Conservation (phyloP, 257 asterid genomes). For the Fraxinus quadrangulata region DNA sequence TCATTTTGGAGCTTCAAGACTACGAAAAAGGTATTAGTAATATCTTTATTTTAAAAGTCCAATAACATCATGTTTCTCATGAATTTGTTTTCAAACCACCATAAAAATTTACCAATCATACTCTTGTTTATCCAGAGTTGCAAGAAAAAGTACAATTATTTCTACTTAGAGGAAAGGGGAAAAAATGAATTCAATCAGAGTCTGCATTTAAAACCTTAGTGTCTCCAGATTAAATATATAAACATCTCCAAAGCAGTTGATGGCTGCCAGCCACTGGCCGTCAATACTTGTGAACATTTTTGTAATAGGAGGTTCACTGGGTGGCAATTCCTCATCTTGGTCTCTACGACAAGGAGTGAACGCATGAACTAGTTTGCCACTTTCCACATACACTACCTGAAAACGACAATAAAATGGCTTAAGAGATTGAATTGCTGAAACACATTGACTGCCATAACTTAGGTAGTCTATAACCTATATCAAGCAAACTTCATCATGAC, state of each 20-base stretch:
- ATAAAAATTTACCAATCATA: not conserved
- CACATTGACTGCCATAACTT: not conserved
- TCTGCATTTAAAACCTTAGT: conserved; percentile 47
- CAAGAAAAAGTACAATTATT: not conserved
- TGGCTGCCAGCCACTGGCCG: conserved; percentile 87
- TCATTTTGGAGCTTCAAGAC: not conserved
- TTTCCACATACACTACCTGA: conserved; percentile 70
- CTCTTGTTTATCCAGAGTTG: not conserved
- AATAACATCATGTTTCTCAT: not conserved
- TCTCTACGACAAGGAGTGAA: conserved; percentile 69
- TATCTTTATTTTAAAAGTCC: not conserved
- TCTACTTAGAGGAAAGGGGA: not conserved
- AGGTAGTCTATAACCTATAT: not conserved
- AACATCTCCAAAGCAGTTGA: conserved; percentile 88
- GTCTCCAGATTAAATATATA: conserved; percentile 80
- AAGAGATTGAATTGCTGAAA: not conserved
- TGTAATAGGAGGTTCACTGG: conserved; percentile 86
- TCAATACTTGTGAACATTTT: conserved; percentile 78
- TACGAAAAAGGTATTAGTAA: not conserved
- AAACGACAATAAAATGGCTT: conserved; percentile 1
- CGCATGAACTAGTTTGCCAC: conserved; percentile 44
- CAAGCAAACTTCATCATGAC: not conserved
- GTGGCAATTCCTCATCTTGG: conserved; percentile 51
- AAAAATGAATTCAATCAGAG: not conserved
- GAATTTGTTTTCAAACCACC: not conserved